Evolutionary conservation across 768 basidiomycete genomes (phyloP).

Genomic region (Chalciporus pseudorubinellus): DNA sequence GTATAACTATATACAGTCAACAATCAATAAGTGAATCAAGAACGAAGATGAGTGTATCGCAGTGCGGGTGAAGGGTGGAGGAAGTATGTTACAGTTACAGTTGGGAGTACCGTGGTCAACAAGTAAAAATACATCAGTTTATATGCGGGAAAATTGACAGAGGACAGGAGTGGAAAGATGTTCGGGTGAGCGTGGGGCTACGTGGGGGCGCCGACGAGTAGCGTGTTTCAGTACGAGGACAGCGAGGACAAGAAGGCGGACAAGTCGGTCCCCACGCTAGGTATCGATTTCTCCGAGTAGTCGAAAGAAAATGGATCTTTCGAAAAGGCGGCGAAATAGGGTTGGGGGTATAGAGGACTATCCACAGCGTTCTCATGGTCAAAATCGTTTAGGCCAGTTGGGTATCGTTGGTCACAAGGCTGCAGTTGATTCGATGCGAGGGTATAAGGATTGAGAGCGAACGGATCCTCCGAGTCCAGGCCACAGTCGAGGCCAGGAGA

Average conservation of each 20-base stretch:
- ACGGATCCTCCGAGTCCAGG: slow-evolving; percentile 22
- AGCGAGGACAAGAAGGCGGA: slow-evolving; percentile 33
- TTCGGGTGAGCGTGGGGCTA: slow-evolving; percentile 8
- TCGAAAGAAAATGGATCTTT: slow-evolving; percentile 26
- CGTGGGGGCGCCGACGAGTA: slow-evolving; percentile 3
- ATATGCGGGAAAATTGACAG: slow-evolving; percentile 1
- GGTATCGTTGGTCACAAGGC: slow-evolving; percentile 19
- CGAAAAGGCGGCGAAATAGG: slow-evolving; percentile 22
- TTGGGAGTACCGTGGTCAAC: slow-evolving; percentile 14
- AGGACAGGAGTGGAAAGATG: slow-evolving; percentile 1
- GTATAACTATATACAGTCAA: slow-evolving; percentile 32
- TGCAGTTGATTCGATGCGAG: slow-evolving; percentile 11
- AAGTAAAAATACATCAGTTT: slow-evolving; percentile 29
- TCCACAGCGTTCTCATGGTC: slow-evolving; percentile 12
- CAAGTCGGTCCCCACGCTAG: slow-evolving; percentile 25
- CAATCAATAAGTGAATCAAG: slow-evolving; percentile 5
- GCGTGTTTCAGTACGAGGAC: slow-evolving; percentile 26
- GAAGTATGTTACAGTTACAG: slow-evolving; percentile 26
- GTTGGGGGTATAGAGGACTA: slow-evolving; percentile 15
- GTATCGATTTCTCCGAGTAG: slow-evolving; percentile 21
- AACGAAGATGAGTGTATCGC: slow-evolving; percentile 16
- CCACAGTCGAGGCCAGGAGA: slow-evolving; percentile 23
- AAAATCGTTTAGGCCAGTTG: slow-evolving; percentile 20
- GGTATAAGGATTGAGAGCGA: slow-evolving; percentile 19
- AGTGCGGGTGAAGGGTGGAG: background rate